Evolutionary conservation across 139 green algal genomes (phyloP).

Genomic region (Spirogloea muscicola): DNA sequence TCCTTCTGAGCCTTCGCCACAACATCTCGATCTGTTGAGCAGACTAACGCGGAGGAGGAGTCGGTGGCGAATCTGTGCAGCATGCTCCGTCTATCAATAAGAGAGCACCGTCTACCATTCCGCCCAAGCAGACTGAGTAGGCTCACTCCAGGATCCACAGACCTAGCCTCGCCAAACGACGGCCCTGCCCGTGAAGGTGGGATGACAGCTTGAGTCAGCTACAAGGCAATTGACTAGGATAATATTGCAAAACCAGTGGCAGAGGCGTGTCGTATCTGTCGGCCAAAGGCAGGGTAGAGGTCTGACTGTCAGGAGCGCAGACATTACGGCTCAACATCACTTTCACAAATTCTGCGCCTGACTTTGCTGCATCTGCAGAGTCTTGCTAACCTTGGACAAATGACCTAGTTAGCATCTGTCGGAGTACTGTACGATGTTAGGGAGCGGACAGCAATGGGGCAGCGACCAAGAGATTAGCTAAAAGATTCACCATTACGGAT

Average conservation of each 20-base stretch:
- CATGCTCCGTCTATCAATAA: constrained; percentile 34
- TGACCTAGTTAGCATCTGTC: no score
- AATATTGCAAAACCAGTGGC: background rate
- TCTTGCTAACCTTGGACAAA: no score
- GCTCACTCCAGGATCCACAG: constrained; percentile 7
- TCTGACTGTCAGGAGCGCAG: background rate
- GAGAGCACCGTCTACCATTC: constrained; percentile 16
- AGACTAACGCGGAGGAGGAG: constrained; percentile 17
- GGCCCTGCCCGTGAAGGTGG: constrained; percentile 10
- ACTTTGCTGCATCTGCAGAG: no score
- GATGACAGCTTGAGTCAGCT: background rate
- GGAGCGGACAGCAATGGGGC: no score
- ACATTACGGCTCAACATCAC: background rate
- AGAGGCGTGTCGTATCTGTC: background rate
- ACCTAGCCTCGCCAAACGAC: constrained; percentile 35
- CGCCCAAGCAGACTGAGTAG: constrained; percentile 7
- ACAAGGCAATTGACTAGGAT: background rate
- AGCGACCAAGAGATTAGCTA: no score
- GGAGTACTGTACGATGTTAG: no score
- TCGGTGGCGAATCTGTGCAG: constrained; percentile 37
- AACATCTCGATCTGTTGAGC: constrained; percentile 10
- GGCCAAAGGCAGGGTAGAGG: background rate
- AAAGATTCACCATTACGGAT: constrained; percentile 55
- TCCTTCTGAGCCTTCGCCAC: constrained; percentile 23
- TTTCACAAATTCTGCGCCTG: background rate